A percentile compares a stretch with the other conserved stretches of the same genome.
Evolutionary conservation across 1,284 basidiomycete species (phyloP).

Genomic region (Heterobasidion occidentale): DNA sequence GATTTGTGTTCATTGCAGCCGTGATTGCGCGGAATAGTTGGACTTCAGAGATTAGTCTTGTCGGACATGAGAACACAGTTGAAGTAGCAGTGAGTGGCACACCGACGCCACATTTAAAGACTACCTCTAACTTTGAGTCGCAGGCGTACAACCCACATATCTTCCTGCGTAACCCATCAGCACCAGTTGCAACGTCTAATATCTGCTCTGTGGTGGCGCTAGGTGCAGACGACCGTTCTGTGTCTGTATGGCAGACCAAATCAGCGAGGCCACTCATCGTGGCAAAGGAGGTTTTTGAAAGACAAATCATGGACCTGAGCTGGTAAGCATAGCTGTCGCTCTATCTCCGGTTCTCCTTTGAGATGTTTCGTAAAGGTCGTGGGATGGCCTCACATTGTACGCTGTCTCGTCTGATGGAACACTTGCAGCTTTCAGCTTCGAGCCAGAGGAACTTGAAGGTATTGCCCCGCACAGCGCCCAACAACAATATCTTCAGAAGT

Average conservation of each 20-base stretch:
- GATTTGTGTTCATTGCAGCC: constrained; percentile 95
- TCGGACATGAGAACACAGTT: constrained; percentile 97
- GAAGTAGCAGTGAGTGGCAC: constrained; percentile 73
- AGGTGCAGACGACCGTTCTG: constrained; percentile 82
- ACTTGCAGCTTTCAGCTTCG: constrained; percentile 83
- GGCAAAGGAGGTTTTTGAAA: constrained; percentile 88
- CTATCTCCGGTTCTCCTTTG: background rate
- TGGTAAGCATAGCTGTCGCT: constrained; percentile 47
- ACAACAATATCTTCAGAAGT: constrained; percentile 72
- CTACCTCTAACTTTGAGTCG: constrained; percentile 12
- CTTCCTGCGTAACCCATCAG: constrained; percentile 70
- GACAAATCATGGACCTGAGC: constrained; percentile 91
- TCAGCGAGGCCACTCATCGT: constrained; percentile 86
- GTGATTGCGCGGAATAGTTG: constrained; percentile 86
- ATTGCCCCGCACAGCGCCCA: constrained; percentile 72
- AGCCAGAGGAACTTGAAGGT: constrained; percentile 74
- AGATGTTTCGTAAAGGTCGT: constrained; percentile 52
- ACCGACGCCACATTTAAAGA: background rate
- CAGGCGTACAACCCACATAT: constrained; percentile 90
- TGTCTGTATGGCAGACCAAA: constrained; percentile 93
- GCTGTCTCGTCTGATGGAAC: constrained; percentile 96
- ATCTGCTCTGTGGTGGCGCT: constrained; percentile 84
- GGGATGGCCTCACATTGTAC: constrained; percentile 88
- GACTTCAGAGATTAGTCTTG: constrained; percentile 87
- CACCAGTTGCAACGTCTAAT: constrained; percentile 64